Base-by-base conservation (phyloP, 768 basidiomycete species). In the Suillus lakei region DNA sequence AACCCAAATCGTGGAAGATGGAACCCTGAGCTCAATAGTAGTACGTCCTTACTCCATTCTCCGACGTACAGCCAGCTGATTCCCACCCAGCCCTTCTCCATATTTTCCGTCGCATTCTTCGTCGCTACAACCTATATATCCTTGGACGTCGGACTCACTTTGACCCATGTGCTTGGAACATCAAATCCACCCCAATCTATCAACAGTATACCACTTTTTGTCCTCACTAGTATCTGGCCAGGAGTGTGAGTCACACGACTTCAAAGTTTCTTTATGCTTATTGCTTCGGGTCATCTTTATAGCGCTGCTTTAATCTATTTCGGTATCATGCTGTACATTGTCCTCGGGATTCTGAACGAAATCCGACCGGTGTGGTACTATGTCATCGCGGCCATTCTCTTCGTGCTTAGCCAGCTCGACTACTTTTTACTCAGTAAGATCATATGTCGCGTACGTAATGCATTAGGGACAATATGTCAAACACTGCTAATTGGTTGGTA, bases 1-100 rank as follows among this genome's bases (percentile, higher is more conserved):
- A 41, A 92, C 91, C n/a, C 97, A 99, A 77, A 74, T 96, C 58
- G 92, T 98, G 62, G 97, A 98, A 75, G 97, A 93, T 72, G 97
- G 95, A 7, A 93, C 93, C 0, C 79, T 89, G 39, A 86, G 86
- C 69, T 86, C 89, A 65, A 67, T 92, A 56, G 78, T 91, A 62
- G 91, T 92, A 62, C 69, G 85, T 85, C 8, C 56, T 28, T 13
- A 8, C 38, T 36, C 21, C 15, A 28, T 69, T 23, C 71, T 54
- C 3, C 32, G 21, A 48, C 41, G 2, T 8, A 21, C 38, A 28
- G 56, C 56, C 15, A 26, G 12, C 64, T 66, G 51, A 34, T 41
- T 21, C 36, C 46, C 5, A 16, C 34, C 46, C 68, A 93, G 91
- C 93, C 93, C 3, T 86, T 90, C 69, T 80, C 78, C 65, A 79